A percentile compares a stretch with the other conserved stretches of the same genome.
phyloP scores from a whole-genome alignment of 345 rosid genomes.

The Pugionium cornutum region DNA sequence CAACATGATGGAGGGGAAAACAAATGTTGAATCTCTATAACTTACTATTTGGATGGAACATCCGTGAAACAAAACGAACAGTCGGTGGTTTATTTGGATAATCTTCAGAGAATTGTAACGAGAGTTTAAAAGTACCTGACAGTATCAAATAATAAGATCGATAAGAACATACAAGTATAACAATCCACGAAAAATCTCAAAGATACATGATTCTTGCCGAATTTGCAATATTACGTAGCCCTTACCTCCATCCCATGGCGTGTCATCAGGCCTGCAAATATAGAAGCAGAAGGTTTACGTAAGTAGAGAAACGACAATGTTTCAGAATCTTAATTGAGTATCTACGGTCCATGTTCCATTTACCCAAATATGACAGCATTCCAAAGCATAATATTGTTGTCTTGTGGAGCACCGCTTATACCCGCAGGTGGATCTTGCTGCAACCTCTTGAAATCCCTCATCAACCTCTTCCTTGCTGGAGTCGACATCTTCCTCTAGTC shows the following conservation, averaged over 20 bases:
- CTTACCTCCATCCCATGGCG: constrained; percentile 67
- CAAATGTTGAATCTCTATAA: constrained; percentile 1
- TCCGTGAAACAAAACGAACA: constrained; percentile 65
- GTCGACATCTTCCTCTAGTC: constrained; percentile 53
- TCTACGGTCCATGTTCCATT: background rate
- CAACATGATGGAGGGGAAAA: background rate
- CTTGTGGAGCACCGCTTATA: constrained; percentile 70
- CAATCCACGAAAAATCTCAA: constrained; percentile 6
- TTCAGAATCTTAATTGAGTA: constrained; percentile 6
- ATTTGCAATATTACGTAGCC: background rate
- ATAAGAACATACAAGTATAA: background rate
- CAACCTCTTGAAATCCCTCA: constrained; percentile 68
- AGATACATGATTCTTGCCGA: background rate
- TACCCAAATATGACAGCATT: constrained; percentile 73
- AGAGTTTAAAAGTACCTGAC: constrained; percentile 65
- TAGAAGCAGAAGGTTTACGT: constrained; percentile 8
- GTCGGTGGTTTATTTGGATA: constrained; percentile 73
- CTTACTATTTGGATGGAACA: constrained; percentile 75
- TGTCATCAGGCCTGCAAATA: constrained; percentile 59
- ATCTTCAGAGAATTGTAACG: constrained; percentile 62
- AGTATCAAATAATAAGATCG: constrained; percentile 14
- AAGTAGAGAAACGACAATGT: constrained; percentile 1
- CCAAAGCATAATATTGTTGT: constrained; percentile 65
- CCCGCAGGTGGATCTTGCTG: constrained; percentile 77
- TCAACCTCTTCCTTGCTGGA: constrained; percentile 74